Evolutionary conservation across 2,329 filamentous ascomycete genomes (phyloP), one percentile per base, ranked within the genome.

Genomic region (Curvularia eragrostidis): DNA sequence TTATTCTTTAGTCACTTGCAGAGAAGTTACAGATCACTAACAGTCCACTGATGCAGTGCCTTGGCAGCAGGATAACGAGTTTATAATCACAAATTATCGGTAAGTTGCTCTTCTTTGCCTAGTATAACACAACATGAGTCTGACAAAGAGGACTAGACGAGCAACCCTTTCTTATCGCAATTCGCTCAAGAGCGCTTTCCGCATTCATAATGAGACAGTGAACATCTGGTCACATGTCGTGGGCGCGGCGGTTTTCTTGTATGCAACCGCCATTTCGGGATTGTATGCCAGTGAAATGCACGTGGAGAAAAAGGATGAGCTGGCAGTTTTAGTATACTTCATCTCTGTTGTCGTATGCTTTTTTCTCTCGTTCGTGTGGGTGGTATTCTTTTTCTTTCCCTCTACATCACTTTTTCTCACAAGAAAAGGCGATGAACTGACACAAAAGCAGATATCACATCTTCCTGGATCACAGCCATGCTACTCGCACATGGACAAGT

Each of bases 401-500:
- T 28, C 10, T 13, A 10, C 13, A 18, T 6, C n/a, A 9, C 3
- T 18, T 6, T 13, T 7, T 7, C 21, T 15, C 12, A 42, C 12
- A 43, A 26, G 2, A 15, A 28, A 10, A 19, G 15, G 13, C 15
- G 18, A 9, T 3, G 13, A 26, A 23, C 42, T 54, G 30, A 39
- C 4, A 46, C 21, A 19, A 51, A 38, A 23, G 7, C 5, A 89
- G 88, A 3, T 97, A 87, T 74, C 94, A 97, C 75, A 84, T 90
- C 4, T 83, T 96, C 51, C 87, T 83, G 21, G 96, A 96, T 65
- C 93, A 97, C 77, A 94, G 90, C 21, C 85, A 85, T 42, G 75
- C 76, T 1, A 90, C 96, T 19, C 87, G 89, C 3, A 89, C 85
- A 64, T 89, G 91, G 80, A 92, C 92, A 18, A 96, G 96, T 75